Evolutionary conservation across 352 stramenopile species (phyloP), one percentile per base, ranked within the genome.

Genomic region (Globisporangium splendens): DNA sequence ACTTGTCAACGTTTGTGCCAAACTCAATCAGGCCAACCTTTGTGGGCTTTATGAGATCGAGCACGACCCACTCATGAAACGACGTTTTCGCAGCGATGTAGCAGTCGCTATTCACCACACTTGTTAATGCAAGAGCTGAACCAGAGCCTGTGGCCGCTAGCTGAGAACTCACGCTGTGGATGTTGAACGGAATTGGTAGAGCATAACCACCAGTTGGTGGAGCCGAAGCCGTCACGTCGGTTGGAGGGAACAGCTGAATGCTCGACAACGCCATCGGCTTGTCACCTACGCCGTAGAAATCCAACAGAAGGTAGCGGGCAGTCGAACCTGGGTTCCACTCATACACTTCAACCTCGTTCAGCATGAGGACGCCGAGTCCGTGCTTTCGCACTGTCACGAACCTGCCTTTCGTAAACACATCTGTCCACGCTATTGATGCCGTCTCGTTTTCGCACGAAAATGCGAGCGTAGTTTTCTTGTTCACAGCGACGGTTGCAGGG

Each of bases 111-210:
- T 39, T 59, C 2, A 2, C 50, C 52, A 65, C 47, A 12, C 63
- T 73, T 13, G 67, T 49, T 1, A 90, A 48, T 0, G 72, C 56
- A 8, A 28, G 54, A 0, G 74, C 74, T 21, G 80, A 84, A 0
- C 76, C 80, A 15, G 57, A n/a, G 14, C 77, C 77, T 15, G 48
- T 65, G 1, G 24, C 44, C 1, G 68, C 48, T 1, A 65, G 41
- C 51, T 91, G 77, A 0, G 83, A 90, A 49, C 83, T 93, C 1
- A 75, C 66, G 31, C 79, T 89, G 44, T 90, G 75, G 21, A 93
- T 80, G 8, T 59, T 69, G 54, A 84, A 89, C 5, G 68, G n/a
- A 8, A 93, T 62, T 0, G 75, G 69, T 5, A 71, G 8, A 1
- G 65, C 50, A n/a, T 70, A 70, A 3, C 46, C 35, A 0, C 63